phyloP scores from a whole-genome alignment of 2,329 filamentous ascomycete species.

The Amauroascus verrucosus region DNA sequence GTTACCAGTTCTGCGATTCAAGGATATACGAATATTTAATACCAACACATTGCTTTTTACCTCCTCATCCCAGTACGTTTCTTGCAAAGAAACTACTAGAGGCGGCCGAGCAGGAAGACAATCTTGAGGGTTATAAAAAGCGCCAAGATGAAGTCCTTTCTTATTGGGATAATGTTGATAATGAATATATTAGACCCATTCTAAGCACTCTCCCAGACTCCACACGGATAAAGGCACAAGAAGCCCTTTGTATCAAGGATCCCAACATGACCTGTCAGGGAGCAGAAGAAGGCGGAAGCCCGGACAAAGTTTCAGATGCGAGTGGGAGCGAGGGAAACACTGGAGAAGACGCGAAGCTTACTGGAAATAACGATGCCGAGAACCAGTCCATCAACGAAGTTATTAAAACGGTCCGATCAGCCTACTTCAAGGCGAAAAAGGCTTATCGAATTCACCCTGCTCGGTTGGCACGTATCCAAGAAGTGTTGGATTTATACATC shows the following conservation, averaged over 20 bases:
- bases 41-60: slow-evolving; percentile 83
- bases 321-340: neutral
- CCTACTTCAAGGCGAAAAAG: slow-evolving; percentile 72
- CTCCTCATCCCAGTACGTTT: slow-evolving; percentile 80
- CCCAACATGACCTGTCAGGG: slow-evolving; percentile 9
- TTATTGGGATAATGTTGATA: slow-evolving; percentile 77
- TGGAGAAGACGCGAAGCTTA: slow-evolving; percentile 15
- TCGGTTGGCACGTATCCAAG: slow-evolving; percentile 66
- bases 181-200: slow-evolving; percentile 64
- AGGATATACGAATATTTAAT: slow-evolving; percentile 96
- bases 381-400: slow-evolving; percentile 48
- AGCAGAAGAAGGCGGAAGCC: slow-evolving; percentile 11
- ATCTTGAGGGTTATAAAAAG: slow-evolving; percentile 56
- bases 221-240: slow-evolving; percentile 32
- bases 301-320: slow-evolving; percentile 5
- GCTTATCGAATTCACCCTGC: slow-evolving; percentile 66
- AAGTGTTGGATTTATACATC: slow-evolving; percentile 61
- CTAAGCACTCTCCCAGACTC: slow-evolving; percentile 38
- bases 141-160: slow-evolving; percentile 66
- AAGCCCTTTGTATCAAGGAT: slow-evolving; percentile 31
- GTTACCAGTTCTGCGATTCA: slow-evolving; percentile 89
- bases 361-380: slow-evolving; percentile 17
- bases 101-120: slow-evolving; percentile 60
- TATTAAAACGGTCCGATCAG: slow-evolving; percentile 64
- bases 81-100: slow-evolving; percentile 76